phyloP scores from a whole-genome alignment of 2,329 filamentous ascomycete species.

The Tolypocladium tundrense region DNA sequence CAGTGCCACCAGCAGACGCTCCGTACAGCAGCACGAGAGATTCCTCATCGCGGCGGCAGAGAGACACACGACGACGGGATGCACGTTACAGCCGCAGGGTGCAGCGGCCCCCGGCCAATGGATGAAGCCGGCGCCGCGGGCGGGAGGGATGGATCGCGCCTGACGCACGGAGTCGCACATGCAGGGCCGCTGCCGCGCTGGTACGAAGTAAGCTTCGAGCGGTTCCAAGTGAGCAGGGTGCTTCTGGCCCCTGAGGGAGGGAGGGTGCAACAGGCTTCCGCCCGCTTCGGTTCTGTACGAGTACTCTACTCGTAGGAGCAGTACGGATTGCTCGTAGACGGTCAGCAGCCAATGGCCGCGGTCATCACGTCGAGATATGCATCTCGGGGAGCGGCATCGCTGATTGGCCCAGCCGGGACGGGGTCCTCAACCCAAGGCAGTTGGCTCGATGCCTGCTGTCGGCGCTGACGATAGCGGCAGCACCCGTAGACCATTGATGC shows the following conservation, averaged over 20 bases:
- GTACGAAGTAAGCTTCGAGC: background rate
- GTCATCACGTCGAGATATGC: background rate
- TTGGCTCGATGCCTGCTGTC: background rate
- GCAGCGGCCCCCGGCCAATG: background rate
- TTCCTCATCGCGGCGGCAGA: background rate
- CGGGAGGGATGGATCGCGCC: background rate
- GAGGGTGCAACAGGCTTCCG: background rate
- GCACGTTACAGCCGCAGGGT: background rate
- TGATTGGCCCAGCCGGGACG: background rate
- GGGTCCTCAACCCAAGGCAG: background rate
- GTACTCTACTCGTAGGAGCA: background rate
- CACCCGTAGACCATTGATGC: background rate
- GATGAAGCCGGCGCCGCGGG: background rate
- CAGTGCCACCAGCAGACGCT: background rate
- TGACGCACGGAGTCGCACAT: background rate
- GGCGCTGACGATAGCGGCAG: background rate
- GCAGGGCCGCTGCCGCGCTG: background rate
- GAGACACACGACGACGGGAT: background rate
- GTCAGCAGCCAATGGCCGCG: background rate
- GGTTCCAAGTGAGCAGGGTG: background rate
- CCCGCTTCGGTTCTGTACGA: background rate
- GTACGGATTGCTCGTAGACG: too few relatives aligned
- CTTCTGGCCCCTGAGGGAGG: background rate
- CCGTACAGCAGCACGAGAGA: background rate
- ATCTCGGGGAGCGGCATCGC: background rate